These are phyloP conservation scores for Phytophthora boehmeriae DNA, from an alignment of 352 stramenopile genomes.

Conservation along the genomic window DNA sequence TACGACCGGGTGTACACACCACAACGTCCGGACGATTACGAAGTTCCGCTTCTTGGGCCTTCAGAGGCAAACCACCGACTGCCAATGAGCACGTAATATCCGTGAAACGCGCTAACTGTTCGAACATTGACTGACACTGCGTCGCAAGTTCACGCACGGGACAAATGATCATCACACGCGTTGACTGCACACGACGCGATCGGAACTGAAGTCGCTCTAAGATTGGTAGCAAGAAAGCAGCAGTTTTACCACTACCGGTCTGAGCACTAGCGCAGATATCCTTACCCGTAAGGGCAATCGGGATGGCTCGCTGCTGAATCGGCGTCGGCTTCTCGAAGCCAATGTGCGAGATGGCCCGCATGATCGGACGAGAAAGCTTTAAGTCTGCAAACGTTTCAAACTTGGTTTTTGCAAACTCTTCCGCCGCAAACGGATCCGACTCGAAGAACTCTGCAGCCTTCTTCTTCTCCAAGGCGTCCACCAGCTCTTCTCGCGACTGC, in stretches of 20 bases:
- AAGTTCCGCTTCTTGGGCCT: constrained; percentile 96
- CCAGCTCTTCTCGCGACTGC: constrained; percentile 60
- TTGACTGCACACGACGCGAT: constrained; percentile 84
- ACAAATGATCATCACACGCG: constrained; percentile 96
- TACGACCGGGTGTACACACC: constrained; percentile 97
- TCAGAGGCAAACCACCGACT: constrained; percentile 92
- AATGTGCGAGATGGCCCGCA: constrained; percentile 96
- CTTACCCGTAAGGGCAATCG: constrained; percentile 93
- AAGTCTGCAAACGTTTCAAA: constrained; percentile 96
- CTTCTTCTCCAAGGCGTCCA: constrained; percentile 80
- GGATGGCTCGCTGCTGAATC: constrained; percentile 94
- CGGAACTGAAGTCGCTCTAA: constrained; percentile 97
- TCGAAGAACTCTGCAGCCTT: constrained; percentile 87
- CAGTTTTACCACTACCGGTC: constrained; percentile 98
- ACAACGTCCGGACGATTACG: constrained; percentile 96
- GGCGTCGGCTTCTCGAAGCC: constrained; percentile 97
- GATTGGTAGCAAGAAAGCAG: constrained; percentile 97
- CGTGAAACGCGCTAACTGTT: constrained; percentile 95
- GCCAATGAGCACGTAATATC: constrained; percentile 93
- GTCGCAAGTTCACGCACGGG: constrained; percentile 98
- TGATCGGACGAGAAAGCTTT: constrained; percentile 96
- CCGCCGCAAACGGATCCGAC: constrained; percentile 72
- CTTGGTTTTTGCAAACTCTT: constrained; percentile 82
- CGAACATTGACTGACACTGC: constrained; percentile 96
- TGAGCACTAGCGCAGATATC: constrained; percentile 98